These are phyloP conservation scores for Stemphylium beticola DNA, from an alignment of 2,329 filamentous ascomycete species.

Conservation along the genomic window DNA sequence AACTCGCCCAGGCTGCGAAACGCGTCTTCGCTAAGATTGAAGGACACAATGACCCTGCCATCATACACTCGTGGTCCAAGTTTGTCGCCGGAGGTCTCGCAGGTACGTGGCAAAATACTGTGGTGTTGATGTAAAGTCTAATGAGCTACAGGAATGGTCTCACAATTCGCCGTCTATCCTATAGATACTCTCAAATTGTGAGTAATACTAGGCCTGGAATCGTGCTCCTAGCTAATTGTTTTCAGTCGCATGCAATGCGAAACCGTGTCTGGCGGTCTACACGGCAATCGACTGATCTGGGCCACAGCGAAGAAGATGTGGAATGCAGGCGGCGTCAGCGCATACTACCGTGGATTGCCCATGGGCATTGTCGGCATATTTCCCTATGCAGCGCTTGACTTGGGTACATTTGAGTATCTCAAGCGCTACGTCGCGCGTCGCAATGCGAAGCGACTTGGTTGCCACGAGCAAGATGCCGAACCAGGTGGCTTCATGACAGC, in stretches of 20 bases:
- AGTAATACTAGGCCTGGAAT: slow-evolving; percentile 33
- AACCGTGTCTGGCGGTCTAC: slow-evolving; percentile 82
- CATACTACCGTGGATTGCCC: slow-evolving; percentile 89
- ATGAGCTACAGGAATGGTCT: slow-evolving; percentile 70
- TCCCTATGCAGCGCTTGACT: slow-evolving; percentile 94
- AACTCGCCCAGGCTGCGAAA: slow-evolving; percentile 72
- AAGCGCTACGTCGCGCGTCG: slow-evolving; percentile 75
- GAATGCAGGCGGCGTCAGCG: slow-evolving; percentile 71
- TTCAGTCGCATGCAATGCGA: slow-evolving; percentile 86
- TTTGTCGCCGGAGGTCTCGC: slow-evolving; percentile 90
- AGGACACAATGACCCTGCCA: slow-evolving; percentile 81
- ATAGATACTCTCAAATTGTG: slow-evolving; percentile 81
- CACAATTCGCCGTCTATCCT: slow-evolving; percentile 96
- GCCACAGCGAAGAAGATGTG: slow-evolving; percentile 89
- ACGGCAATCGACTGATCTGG: slow-evolving; percentile 80
- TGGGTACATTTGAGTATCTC: slow-evolving; percentile 92
- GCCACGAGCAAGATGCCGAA: slow-evolving; percentile 79
- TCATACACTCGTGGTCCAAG: slow-evolving; percentile 82
- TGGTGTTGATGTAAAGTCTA: background rate
- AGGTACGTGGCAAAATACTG: slow-evolving; percentile 47
- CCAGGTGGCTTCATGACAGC: slow-evolving; percentile 85
- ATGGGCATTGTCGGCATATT: slow-evolving; percentile 98
- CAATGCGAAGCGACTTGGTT: slow-evolving; percentile 71
- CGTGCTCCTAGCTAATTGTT: slow-evolving; percentile 13
- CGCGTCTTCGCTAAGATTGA: slow-evolving; percentile 83